Conservation (phyloP, 306 rosid genomes). For the Parietaria judaica region DNA sequence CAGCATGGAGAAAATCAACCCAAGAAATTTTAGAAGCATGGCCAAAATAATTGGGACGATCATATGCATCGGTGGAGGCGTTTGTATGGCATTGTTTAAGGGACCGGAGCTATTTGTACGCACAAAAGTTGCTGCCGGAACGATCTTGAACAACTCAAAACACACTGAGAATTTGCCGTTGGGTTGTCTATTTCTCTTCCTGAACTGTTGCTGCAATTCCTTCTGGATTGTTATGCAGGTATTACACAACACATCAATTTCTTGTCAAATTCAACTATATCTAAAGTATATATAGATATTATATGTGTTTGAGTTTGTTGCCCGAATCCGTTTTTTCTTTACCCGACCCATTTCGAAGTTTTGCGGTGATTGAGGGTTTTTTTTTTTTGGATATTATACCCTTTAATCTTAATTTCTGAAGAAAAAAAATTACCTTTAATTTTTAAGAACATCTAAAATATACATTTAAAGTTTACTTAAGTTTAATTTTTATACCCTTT, state of each 20-base stretch:
- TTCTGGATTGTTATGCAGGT: conserved; percentile 30
- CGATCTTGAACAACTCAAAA: not conserved
- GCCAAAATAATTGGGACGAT: conserved; percentile 3
- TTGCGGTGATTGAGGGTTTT: too few species aligned
- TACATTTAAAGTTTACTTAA: too few species aligned
- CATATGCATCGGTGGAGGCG: conserved; percentile 1
- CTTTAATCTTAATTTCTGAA: too few species aligned
- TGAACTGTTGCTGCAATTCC: conserved; percentile 17
- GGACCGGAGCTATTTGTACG: not conserved
- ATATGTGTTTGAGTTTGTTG: not conserved
- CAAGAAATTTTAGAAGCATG: conserved; percentile 3
- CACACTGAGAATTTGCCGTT: conserved; percentile 8
- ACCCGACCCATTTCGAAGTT: too few species aligned
- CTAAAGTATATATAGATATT: too few species aligned
- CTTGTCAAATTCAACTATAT: not conserved
- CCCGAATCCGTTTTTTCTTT: not conserved
- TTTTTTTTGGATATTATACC: too few species aligned
- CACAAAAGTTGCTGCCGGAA: not conserved
- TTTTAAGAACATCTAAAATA: too few species aligned
- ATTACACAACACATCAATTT: not conserved
- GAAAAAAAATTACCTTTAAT: too few species aligned
- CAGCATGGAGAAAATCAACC: conserved; percentile 5
- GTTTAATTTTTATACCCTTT: too few species aligned
- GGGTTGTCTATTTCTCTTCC: conserved; percentile 22
- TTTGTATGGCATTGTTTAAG: conserved; percentile 4